Base-by-base conservation (phyloP, 169 alveolate species). In the Plasmodium vinckei region DNA sequence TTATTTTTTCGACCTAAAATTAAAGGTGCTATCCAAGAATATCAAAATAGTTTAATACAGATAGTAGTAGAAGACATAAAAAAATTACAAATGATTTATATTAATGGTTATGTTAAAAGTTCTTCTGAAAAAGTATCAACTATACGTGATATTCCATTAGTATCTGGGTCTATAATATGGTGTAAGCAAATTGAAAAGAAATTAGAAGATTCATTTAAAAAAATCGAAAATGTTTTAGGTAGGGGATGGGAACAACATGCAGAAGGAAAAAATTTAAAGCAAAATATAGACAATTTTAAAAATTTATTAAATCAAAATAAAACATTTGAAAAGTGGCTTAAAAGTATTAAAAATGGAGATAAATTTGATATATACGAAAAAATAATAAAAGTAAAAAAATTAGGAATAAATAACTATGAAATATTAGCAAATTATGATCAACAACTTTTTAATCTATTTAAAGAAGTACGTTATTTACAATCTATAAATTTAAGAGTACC, bases 11-110 rank as follows among this genome's bases (percentile, higher is more conserved):
- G 99, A 46, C 99, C 99, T 15, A 94, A 99, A 73, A 97, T 98
- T 84, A 94, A 97, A 77, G 98, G 98, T 46, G 99, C 99, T 9
- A 98, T 98, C 44, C 97, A 97, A 88, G 99, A 98, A 92, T 98
- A 98, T 91, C 99, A 98, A 94, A 95, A 98, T 19, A 93, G 97
- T 59, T 84, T 98, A n/a, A 69, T 98, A 67, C 95, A 96, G 54
- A 95, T 94, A 51, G 98, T 97, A 6, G 96, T 96, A 88, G 97
- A 95, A 53, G 99, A 97, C 88, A 95, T 98, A 54, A 87, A 94
- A 47, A 89, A 94, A 39, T 90, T 98, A 54, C 98, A 97, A 89
- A 96, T 94, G 61, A 95, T 96, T 69, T 97, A 95, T 72, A 94
- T 94, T 44, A 96, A 94, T 44, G 97, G 97, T n/a, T 97, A 97